These are phyloP conservation scores for Ephemerocybe angulata DNA, from an alignment of 768 basidiomycete genomes.

Conservation along the genomic window DNA sequence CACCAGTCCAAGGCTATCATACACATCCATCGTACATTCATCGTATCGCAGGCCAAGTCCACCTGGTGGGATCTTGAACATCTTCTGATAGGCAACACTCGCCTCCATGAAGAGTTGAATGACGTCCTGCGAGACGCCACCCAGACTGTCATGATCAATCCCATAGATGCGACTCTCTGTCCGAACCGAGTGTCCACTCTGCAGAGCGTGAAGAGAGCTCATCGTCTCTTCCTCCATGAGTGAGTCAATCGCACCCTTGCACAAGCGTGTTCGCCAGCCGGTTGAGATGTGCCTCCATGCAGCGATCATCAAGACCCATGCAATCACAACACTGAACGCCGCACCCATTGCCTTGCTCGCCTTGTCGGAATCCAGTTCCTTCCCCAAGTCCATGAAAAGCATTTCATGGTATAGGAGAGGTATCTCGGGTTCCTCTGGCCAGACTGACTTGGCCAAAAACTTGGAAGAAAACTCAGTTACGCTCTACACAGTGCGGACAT, in stretches of 20 bases:
- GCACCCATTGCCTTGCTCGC: neutral
- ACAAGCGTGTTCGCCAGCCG: neutral
- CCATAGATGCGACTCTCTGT: constrained; percentile 2
- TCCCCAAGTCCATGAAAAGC: constrained; percentile 1
- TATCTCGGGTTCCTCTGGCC: neutral
- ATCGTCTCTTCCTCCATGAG: neutral
- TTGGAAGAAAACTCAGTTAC: neutral
- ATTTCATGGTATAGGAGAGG: neutral
- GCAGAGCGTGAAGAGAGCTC: neutral
- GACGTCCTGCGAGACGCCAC: neutral
- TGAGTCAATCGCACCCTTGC: neutral
- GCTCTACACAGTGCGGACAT: neutral
- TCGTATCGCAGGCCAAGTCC: neutral
- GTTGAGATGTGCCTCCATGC: neutral
- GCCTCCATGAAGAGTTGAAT: neutral
- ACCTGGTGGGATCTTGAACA: neutral
- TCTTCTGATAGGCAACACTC: neutral
- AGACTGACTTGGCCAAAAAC: neutral
- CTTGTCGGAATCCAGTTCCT: neutral
- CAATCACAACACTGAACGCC: neutral
- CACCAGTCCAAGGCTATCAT: neutral
- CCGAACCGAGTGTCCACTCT: neutral
- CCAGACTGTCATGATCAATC: neutral
- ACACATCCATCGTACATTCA: neutral
- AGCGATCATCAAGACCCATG: neutral